phyloP scores from a whole-genome alignment of 768 basidiomycete species.

The Cyathus striatus region DNA sequence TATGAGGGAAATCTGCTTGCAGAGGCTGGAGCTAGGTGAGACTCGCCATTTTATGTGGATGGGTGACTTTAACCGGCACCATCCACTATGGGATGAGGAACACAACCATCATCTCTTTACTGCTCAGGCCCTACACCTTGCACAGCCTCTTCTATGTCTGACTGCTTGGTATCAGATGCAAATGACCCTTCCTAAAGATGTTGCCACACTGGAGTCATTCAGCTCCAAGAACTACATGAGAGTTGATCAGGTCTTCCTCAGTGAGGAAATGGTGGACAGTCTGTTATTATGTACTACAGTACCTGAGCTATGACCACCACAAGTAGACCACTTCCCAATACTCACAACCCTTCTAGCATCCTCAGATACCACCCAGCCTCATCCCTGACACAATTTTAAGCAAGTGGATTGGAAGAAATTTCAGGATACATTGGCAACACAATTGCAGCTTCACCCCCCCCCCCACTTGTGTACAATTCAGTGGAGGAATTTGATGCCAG shows the following conservation, averaged over 20 bases:
- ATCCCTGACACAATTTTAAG: too few species aligned
- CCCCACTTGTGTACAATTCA: too few species aligned
- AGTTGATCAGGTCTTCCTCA: conserved; percentile 34
- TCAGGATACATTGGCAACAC: too few species aligned
- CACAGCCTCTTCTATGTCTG: conserved; percentile 17
- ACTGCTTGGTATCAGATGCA: conserved; percentile 15
- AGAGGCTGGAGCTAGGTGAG: not conserved
- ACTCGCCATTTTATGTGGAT: conserved; percentile 17
- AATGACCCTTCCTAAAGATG: conserved; percentile 21
- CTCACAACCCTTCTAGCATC: too few species aligned
- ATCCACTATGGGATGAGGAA: conserved; percentile 29
- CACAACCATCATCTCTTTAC: conserved; percentile 15
- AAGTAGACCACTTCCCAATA: conserved; percentile 36
- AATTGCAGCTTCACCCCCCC: too few species aligned
- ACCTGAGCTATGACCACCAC: conserved; percentile 6
- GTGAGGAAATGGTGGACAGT: conserved; percentile 6
- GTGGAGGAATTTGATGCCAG: too few species aligned
- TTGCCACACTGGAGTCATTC: conserved; percentile 20
- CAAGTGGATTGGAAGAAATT: too few species aligned
- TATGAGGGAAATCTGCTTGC: not conserved
- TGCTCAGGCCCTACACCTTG: conserved; percentile 7
- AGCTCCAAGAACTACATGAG: conserved; percentile 27
- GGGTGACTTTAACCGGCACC: conserved; percentile 37
- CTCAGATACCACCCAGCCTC: too few species aligned
- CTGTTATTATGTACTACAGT: conserved; percentile 19